These are phyloP conservation scores for Brassica nigra DNA, from an alignment of 345 rosid species.

Conservation along the genomic window DNA sequence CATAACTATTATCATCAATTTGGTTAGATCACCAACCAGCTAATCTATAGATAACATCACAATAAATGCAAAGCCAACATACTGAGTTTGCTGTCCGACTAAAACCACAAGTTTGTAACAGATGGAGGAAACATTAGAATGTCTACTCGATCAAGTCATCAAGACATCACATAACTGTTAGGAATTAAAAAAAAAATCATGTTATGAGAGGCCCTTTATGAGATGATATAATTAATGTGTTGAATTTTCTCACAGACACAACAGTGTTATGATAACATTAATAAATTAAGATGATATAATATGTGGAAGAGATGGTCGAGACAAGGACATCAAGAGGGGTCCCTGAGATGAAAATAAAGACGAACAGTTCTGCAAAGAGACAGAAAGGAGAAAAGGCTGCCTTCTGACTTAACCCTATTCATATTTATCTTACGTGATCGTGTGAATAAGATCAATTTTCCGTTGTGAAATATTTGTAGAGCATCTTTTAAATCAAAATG, in stretches of 20 bases:
- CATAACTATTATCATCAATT: conserved; percentile 8
- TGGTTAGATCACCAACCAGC: conserved; percentile 31
- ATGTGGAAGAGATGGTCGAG: conserved; percentile 40
- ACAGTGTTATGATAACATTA: conserved; percentile 11
- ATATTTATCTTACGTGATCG: conserved; percentile 27
- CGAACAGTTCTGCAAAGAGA: conserved; percentile 34
- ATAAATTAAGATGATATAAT: conserved; percentile 31
- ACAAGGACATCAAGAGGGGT: conserved; percentile 36
- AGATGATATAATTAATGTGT: conserved; percentile 13
- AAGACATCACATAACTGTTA: conserved; percentile 12
- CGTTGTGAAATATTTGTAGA: conserved; percentile 13
- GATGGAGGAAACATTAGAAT: background rate
- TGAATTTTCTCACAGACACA: background rate
- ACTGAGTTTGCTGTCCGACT: conserved; percentile 32
- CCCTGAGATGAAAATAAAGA: conserved; percentile 35
- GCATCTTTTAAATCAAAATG: conserved; percentile 23
- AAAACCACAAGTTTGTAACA: conserved; percentile 20
- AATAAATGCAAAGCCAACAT: conserved; percentile 16
- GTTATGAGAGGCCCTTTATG: background rate
- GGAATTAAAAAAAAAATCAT: background rate
- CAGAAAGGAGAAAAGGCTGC: conserved; percentile 32
- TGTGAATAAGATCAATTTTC: conserved; percentile 17
- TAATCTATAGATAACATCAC: conserved; percentile 21
- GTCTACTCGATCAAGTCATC: conserved; percentile 5
- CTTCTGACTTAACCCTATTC: conserved; percentile 36